A percentile compares a stretch with the other conserved stretches of the same genome.
phyloP scores from a whole-genome alignment of 139 green algal species.

The Marvania coccoides region DNA sequence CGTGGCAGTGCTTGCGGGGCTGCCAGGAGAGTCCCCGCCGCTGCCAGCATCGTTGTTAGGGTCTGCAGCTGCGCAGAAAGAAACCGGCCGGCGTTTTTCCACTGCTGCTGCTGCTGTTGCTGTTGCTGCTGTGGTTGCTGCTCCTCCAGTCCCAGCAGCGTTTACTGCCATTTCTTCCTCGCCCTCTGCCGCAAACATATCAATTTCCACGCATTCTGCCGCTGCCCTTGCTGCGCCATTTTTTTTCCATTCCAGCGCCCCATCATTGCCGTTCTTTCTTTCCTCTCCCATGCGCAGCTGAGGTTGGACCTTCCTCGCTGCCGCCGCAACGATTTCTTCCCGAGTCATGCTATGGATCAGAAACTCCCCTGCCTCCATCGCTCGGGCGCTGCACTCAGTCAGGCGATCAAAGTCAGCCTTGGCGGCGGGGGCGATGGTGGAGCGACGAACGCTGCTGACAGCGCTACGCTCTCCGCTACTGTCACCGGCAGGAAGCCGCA shows the following conservation, averaged over 20 bases:
- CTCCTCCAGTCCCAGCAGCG: neutral
- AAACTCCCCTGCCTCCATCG: slow-evolving; percentile 37
- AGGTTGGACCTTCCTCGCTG: no score
- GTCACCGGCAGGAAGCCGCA: neutral
- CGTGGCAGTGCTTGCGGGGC: no score
- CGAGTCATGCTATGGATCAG: slow-evolving; percentile 26
- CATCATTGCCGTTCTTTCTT: neutral
- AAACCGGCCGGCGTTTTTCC: no score
- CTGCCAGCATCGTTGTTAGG: no score
- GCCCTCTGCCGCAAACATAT: slow-evolving; percentile 28
- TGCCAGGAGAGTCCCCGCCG: no score
- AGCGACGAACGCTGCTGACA: neutral
- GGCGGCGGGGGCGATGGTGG: neutral
- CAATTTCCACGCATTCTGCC: slow-evolving; percentile 19
- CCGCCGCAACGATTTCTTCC: slow-evolving; percentile 5
- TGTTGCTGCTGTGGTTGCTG: neutral
- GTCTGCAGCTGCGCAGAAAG: no score
- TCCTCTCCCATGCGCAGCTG: neutral
- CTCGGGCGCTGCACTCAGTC: slow-evolving; percentile 34
- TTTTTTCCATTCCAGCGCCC: neutral
- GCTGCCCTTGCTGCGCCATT: neutral
- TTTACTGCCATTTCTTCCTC: neutral
- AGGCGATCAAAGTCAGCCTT: slow-evolving; percentile 30
- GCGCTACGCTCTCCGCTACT: neutral
- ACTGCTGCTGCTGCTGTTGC: neutral